Conservation (phyloP, 768 basidiomycete species). For the Pulveroboletus sp. region DNA sequence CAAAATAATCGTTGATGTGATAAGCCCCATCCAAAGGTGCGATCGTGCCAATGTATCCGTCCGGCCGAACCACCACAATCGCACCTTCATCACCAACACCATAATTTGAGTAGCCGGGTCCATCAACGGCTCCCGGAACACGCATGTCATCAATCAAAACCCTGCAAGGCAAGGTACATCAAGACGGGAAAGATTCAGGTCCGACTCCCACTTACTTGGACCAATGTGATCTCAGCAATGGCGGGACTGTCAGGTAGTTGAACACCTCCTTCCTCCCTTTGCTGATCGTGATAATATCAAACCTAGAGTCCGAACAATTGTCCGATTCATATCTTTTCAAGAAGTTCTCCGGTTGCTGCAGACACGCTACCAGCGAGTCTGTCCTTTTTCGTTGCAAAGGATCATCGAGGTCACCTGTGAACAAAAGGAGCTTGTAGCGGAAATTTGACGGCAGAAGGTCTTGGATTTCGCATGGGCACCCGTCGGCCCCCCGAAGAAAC, state of each 20-base stretch:
- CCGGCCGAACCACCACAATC: slow-evolving; percentile 29
- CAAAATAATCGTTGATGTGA: slow-evolving; percentile 45
- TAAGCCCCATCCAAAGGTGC: slow-evolving; percentile 40
- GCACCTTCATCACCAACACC: slow-evolving; percentile 35
- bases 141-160: slow-evolving; percentile 57
- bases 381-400: slow-evolving; percentile 22
- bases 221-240: slow-evolving; percentile 36
- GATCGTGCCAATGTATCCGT: slow-evolving; percentile 58
- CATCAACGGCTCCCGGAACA: slow-evolving; percentile 40
- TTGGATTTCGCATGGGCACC: slow-evolving; percentile 44
- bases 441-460: slow-evolving; percentile 45
- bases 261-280: slow-evolving; percentile 32
- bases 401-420: slow-evolving; percentile 34
- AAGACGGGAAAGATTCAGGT: neutral
- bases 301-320: slow-evolving; percentile 24
- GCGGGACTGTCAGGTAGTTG: slow-evolving; percentile 31
- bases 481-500: slow-evolving; percentile 44
- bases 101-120: slow-evolving; percentile 52
- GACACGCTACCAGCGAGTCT: slow-evolving; percentile 23
- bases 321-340: slow-evolving; percentile 21
- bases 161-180: slow-evolving; percentile 31
- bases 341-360: slow-evolving; percentile 26
- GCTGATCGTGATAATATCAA: slow-evolving; percentile 26
- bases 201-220: slow-evolving; percentile 32
- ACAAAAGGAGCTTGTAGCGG: slow-evolving; percentile 47